Base-by-base conservation (phyloP, 768 basidiomycete genomes). In the Boletus tylopilopsis region DNA sequence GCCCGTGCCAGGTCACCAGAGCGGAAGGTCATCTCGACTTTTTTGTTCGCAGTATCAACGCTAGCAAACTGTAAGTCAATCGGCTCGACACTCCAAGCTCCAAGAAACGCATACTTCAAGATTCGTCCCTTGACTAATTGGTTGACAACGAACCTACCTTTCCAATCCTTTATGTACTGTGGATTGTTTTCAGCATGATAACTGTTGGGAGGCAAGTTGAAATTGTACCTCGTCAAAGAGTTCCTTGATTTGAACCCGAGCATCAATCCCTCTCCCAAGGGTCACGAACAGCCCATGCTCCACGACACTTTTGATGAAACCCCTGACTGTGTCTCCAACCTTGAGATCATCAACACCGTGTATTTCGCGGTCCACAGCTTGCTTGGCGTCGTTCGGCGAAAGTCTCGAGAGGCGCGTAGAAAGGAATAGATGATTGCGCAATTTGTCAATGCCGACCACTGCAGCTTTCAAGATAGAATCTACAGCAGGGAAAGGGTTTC, bases 111-210 rank as follows among this genome's bases (percentile, higher is more conserved):
- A n/a, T 60, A 91, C 89, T 79, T 85, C 33, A 90, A 68, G 61
- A 98, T 81, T 44, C 89, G 82, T 42, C 94, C 95, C 55, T 84
- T 87, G 12, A 96, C 91, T 3, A 97, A 66, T 59, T 97, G 92
- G 58, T 90, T 84, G 34, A 77, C 70, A 53, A 78, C 70, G 67
- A 97, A 97, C 19, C 76, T 80, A 23, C 77, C 73, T 70, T 94
- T 87, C 95, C 95, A 99, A 34, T 97, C 94, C 69, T 97, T 96
- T 60, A 97, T 80, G 68, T 81, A 98, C 91, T 96, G 58, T 35
- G 21, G 19, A 53, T 38, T 33, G 7, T 37, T 36, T 53, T 59
- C 29, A 66, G 56, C 15, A 47, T 33, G 24, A 41, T 3, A 13
- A 18, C 11, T 10, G 4, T 18, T 11, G 10, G 1, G 16, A 47